Evolutionary conservation across 164 flowering plant genomes (phyloP), one percentile per base, ranked within the genome.

Genomic region (Magnolia sinica): DNA sequence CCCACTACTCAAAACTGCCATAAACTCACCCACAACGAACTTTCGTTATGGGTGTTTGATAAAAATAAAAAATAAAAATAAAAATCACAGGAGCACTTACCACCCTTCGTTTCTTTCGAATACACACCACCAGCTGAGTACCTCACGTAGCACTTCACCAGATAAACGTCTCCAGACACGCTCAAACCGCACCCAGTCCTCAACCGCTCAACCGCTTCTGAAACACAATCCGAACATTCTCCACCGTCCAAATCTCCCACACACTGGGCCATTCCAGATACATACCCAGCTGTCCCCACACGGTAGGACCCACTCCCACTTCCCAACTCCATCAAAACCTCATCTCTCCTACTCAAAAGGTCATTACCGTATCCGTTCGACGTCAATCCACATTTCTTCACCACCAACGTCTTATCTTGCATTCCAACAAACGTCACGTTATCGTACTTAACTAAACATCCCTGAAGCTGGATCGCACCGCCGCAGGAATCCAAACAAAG

Each of bases 131-230:
- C 70, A 50, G 76, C 61, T 3, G 91, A 79, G 77, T 83, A 92
- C 84, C 96, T 83, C 2, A 88, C 96, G 64, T 96, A 93, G 63
- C 99, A 95, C 85, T 95, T 95, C 2, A 76, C 97, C 80, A 95
- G 85, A 77, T 83, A 95, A 90, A 92, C 83, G 71, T 92, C 98
- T 0, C 96, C 99, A 51, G 80, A 90, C 8, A 64, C 82, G 0
- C 88, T 88, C 66, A 77, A 70, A 5, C 87, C 93, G 76, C 99
- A 95, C 8, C 86, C 91, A 19, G 77, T 78, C 76, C 84, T 89
- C 79, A 95, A 59, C 83, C 83, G 81, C 80, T 82, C 81, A 61
- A 90, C 84, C 1, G 98, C 97, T 80, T 86, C 87, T 55, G 82
- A 22, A 31, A 89, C 23, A 75, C 99, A 95, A 68, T 89, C 95